Evolutionary conservation across 2,329 filamentous ascomycete genomes (phyloP), one percentile per base, ranked within the genome.

Genomic region (Ophiostoma sp.): DNA sequence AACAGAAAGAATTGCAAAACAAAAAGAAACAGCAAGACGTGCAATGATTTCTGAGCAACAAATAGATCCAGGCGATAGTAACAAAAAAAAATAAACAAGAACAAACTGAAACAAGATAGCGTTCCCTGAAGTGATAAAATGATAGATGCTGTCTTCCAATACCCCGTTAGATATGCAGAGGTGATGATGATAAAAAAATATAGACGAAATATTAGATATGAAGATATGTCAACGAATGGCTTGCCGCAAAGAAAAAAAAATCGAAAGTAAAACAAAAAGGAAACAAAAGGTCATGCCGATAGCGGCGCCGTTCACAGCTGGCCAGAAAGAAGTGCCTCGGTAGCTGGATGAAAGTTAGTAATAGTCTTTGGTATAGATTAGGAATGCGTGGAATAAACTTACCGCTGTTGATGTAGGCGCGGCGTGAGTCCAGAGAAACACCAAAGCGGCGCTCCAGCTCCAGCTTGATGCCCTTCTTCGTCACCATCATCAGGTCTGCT

Each of bases 391-490:
- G 23, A 57, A 67, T 17, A 60, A 73, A 86, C 90, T 81, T 89
- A 94, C 91, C 91, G 82, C 89, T 93, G 79, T 93, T 94, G 78
- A 99, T 98, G 80, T 97, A 99, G 71, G 92, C 88, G 80, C 94
- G 90, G 85, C 92, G 96, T 69, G 89, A 84, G 78, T 98, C 94
- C 71, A 99, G 85, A 71, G 89, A 87, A 73, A 96, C 89, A 72
- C 91, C 92, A 77, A 99, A 99, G 73, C 94, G 87, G 76, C 89
- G 88, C 84, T 99, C 95, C 71, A 99, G 82, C 82, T 99, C 95
- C 75, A 87, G 82, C 85, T 98, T 98, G 80, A 99, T 91, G 76
- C 91, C 93, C 87, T 99, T 99, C 88, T 99, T 99, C 74, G 95
- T 99, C 62, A 99, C 92, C 4, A 88, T 94, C 95, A 99, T 99